phyloP scores from a whole-genome alignment of 208 protist genomes.

The Borovskyia barvae region DNA sequence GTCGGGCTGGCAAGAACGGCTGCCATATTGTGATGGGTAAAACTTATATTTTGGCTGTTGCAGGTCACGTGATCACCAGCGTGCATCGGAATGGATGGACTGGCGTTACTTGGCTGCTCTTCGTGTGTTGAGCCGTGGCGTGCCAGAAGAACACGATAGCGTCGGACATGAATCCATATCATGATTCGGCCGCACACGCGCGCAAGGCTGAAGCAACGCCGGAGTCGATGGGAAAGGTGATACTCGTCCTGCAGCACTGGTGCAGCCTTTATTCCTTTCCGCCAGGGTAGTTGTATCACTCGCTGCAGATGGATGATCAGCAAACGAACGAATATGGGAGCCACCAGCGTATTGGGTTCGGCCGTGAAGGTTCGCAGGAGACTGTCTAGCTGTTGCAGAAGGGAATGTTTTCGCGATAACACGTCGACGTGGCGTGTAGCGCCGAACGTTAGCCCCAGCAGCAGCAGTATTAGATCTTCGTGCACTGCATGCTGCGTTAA shows the following conservation, averaged over 20 bases:
- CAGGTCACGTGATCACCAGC: background rate
- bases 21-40: conserved; percentile 1
- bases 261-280: conserved; percentile 6
- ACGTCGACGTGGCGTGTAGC: conserved; percentile 46
- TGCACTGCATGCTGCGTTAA: conserved; percentile 56
- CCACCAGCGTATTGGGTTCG: conserved; percentile 42
- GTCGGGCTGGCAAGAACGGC: too few species aligned
- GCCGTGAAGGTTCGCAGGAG: conserved; percentile 42
- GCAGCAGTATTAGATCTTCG: conserved; percentile 69
- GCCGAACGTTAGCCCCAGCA: conserved; percentile 62
- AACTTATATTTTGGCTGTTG: conserved; percentile 18
- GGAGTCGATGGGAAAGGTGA: conserved; percentile 46
- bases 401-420: conserved; percentile 50
- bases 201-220: conserved; percentile 39
- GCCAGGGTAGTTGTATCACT: conserved; percentile 28
- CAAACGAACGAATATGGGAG: conserved; percentile 69
- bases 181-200: conserved; percentile 68
- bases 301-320: conserved; percentile 51
- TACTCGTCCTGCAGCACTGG: conserved; percentile 39
- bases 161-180: conserved; percentile 50
- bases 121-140: background rate
- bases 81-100: background rate
- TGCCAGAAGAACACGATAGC: conserved; percentile 29
- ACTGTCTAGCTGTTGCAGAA: conserved; percentile 64
- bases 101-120: too few species aligned